Percentiles rank a stretch among this genome's conserved stretches.
These are phyloP conservation scores for Paramecium octaurelia DNA, from an alignment of 73 alveolate species.

Conservation along the genomic window DNA sequence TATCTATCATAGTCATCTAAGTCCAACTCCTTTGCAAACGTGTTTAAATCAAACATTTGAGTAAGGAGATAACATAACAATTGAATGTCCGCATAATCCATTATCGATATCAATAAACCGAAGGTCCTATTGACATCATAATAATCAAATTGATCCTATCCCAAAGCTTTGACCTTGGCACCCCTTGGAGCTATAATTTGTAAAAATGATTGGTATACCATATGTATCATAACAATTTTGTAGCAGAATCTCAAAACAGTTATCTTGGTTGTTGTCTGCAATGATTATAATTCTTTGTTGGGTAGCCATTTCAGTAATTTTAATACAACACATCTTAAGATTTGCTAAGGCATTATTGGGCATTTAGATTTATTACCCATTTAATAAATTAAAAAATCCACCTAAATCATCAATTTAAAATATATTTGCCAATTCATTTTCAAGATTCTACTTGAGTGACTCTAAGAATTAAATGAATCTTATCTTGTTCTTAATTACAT, in stretches of 20 bases:
- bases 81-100: background rate
- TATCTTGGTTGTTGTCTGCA: background rate
- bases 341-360: background rate
- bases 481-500: background rate
- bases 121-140: background rate
- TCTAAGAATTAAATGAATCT: background rate
- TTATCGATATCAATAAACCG: background rate
- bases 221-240: constrained; percentile 16
- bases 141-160: background rate
- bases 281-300: background rate
- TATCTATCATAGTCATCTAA: constrained; percentile 39
- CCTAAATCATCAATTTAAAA: background rate
- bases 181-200: background rate
- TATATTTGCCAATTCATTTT: background rate
- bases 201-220: background rate
- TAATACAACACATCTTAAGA: background rate
- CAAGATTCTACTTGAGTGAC: background rate
- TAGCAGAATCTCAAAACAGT: background rate
- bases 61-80: background rate
- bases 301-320: background rate
- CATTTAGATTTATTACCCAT: constrained; percentile 20
- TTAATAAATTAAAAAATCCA: background rate
- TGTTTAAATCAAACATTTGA: background rate
- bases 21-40: background rate
- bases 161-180: background rate